These are phyloP conservation scores for Daldinia loculata DNA, from an alignment of 495 filamentous ascomycete species.

Conservation along the genomic window DNA sequence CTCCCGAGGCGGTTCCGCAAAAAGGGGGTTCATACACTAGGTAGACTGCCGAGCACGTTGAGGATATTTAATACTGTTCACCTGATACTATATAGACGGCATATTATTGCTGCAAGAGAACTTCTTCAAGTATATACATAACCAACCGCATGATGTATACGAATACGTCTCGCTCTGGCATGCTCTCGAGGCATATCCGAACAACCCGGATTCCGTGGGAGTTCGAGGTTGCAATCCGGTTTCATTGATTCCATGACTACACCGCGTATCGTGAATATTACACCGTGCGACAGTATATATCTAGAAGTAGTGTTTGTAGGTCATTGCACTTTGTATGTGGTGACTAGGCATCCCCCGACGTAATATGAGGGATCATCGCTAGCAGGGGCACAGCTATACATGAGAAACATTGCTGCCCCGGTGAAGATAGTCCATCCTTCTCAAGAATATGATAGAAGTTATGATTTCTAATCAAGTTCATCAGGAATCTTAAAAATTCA, in stretches of 20 bases:
- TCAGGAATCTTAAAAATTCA: neutral
- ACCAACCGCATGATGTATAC: neutral
- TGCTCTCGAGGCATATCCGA: neutral
- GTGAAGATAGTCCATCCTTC: neutral
- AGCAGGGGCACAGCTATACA: neutral
- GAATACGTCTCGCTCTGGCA: neutral
- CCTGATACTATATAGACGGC: neutral
- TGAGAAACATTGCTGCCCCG: neutral
- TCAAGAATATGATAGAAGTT: neutral
- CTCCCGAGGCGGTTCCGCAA: neutral
- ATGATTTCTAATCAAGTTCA: constrained; percentile 6
- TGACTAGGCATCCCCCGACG: neutral
- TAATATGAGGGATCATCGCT: neutral
- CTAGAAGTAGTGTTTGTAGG: neutral
- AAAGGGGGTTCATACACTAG: neutral
- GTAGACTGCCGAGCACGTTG: neutral
- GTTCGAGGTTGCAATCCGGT: neutral
- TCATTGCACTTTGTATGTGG: neutral
- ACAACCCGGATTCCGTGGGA: neutral
- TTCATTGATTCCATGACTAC: neutral
- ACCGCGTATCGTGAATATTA: neutral
- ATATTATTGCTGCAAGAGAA: no score
- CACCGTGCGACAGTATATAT: neutral
- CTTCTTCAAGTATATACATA: neutral
- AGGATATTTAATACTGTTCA: neutral